Base-by-base conservation (phyloP, 2,329 filamentous ascomycete genomes). In the Alternaria burnsii region DNA sequence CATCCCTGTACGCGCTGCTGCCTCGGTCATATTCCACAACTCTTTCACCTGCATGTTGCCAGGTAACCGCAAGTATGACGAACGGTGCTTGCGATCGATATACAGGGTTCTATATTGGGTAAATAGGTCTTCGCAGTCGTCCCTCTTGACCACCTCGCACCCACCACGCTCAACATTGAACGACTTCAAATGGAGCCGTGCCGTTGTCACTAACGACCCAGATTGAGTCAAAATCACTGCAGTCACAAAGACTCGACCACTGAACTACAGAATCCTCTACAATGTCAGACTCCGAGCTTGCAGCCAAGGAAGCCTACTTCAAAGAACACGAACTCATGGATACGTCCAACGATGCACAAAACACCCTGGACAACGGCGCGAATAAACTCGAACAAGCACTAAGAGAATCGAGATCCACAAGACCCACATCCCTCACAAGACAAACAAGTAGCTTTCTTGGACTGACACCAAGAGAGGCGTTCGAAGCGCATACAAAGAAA, bases 401-500 rank as follows among this genome's bases (percentile, higher is more conserved):
- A 22, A 65, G 63, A 18, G 69, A 73, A 20, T 62, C 67, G 5
- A 69, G 63, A 55, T 36, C 61, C 20, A 71, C 71, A 60, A 62
- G 61, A 18, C 61, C 62, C 34, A 67, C 67, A n/a, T 63, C 43
- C 18, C 55, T 66, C 14, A 18, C 48, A 11, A 66, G 60, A 22
- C 63, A 65, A 32, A 59, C 52, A 14, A 71, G 71, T 57, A 76
- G 71, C 55, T 76, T 78, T 24, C 59, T 74, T 11, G 75, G 75
- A 3, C 67, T 71, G 38, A 76, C 73, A 1, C 71, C 74, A 3
- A 75, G 71, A 58, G 69, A 77, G 26, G 68, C 71, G 3, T 76
- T 74, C 26, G 67, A 73, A 44, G 55, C 65, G n/a, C 57, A 71
- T 36, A 52, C 72, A 5, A 51, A 51, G 30, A 67, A 55, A 34